Evolutionary conservation across 306 rosid species (phyloP).

Genomic region (Bauhinia variegata): DNA sequence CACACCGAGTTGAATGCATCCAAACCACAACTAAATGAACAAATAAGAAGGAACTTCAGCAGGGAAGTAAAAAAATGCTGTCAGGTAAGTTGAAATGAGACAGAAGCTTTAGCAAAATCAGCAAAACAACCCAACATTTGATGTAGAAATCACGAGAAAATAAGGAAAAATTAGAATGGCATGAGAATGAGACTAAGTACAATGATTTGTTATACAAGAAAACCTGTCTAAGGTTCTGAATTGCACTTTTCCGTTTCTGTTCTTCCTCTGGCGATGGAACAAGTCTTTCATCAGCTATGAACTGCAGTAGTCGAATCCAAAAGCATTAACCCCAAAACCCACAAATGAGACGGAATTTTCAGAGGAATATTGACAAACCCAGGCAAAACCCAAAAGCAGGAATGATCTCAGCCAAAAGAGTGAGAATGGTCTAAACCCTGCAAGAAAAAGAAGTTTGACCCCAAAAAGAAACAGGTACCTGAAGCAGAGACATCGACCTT

Average conservation of each 20-base stretch:
- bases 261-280: slow-evolving; percentile 44
- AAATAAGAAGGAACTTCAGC: background rate
- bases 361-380: background rate
- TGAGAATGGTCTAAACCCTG: background rate
- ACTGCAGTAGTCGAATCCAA: slow-evolving; percentile 34
- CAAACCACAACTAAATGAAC: background rate
- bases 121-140: background rate
- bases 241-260: slow-evolving; percentile 35
- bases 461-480: slow-evolving; percentile 29
- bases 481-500: slow-evolving; percentile 45
- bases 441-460: background rate
- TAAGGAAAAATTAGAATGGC: background rate
- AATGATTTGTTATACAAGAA: slow-evolving; percentile 1
- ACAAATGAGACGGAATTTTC: background rate
- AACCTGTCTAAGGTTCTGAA: slow-evolving; percentile 52
- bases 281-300: slow-evolving; percentile 46
- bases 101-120: background rate
- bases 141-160: background rate
- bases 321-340: background rate
- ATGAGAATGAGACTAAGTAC: background rate
- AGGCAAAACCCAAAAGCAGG: background rate
- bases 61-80: background rate
- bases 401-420: background rate
- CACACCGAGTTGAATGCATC: background rate
- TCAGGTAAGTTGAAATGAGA: background rate